Evolutionary conservation across 2,329 filamentous ascomycete species (phyloP).

Genomic region (Ceratocystis lukuohia): DNA sequence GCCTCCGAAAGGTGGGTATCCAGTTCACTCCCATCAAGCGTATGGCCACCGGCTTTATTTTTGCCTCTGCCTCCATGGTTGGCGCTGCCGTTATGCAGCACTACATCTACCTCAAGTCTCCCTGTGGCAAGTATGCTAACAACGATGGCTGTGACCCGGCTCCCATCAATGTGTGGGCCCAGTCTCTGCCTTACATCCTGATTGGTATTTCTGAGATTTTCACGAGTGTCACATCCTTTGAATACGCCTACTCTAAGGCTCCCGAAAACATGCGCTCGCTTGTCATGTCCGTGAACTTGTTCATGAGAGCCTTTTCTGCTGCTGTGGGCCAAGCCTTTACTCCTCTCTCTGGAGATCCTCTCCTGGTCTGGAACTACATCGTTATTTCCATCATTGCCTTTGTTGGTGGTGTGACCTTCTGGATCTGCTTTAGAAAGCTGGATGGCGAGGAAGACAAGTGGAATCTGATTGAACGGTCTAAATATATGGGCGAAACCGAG

Average conservation of each 20-base stretch:
- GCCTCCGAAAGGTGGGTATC: conserved; percentile 48
- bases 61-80: conserved; percentile 49
- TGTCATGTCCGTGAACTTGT: conserved; percentile 56
- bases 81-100: conserved; percentile 43
- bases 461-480: conserved; percentile 44
- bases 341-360: conserved; percentile 47
- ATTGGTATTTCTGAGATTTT: conserved; percentile 41
- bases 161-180: conserved; percentile 52
- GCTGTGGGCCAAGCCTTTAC: conserved; percentile 59
- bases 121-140: conserved; percentile 44
- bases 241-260: conserved; percentile 66
- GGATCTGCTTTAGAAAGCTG: conserved; percentile 51
- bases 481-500: conserved; percentile 31
- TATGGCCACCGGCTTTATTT: conserved; percentile 56
- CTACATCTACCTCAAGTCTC: conserved; percentile 50
- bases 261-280: conserved; percentile 69
- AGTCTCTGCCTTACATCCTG: conserved; percentile 39
- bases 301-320: conserved; percentile 56
- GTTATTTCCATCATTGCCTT: conserved; percentile 48
- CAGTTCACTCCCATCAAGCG: conserved; percentile 63
- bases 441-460: conserved; percentile 55
- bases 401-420: conserved; percentile 51
- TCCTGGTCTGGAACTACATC: conserved; percentile 60
- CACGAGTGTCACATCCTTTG: conserved; percentile 47
- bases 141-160: conserved; percentile 39